Base-by-base conservation (phyloP, 169 alveolate genomes). In the Plasmodium malariae region DNA sequence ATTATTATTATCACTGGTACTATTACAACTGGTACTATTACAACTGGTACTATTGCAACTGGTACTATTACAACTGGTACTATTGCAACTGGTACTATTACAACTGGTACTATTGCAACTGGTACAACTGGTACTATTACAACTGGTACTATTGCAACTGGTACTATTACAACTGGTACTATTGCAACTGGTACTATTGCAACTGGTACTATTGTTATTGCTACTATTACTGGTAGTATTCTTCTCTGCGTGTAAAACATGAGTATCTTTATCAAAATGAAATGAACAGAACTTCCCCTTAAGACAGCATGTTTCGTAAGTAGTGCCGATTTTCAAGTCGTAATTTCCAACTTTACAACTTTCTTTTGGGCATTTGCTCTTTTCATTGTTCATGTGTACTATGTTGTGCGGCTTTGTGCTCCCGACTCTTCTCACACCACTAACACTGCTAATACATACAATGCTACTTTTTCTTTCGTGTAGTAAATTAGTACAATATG, bases 381-480 rank as follows among this genome's bases (percentile, higher is more conserved):
- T 74, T 74, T 57, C 71, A 26, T 57, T 74, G 12, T 48, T 74
- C 19, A 21, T 43, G n/a, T 26, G 36, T 28, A 9, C 40, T 19
- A 24, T 28, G 24, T n/a, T 49, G 30, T 28, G 2, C n/a, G 32
- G 24, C 17, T 2, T 37, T 17, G 30, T 65, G 14, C 30, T 21
- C 36, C 78, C 3, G 40, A 9, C 9, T 6, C 51, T 30, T 6
- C 51, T 40, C 11, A n/a, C 55, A 12, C 28, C 49, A 24, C 5
- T 74, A 11, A 12, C 28, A 76, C 14, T 19, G 68, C 48, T 57
- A 21, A 70, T 19, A 11, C 51, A 9, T 28, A 28, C 36, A 11
- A 49, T 9, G 17, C 37, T 49, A 6, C n/a, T 45, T 62, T 30
- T 76, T 36, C 34, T 49, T 48, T 76, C 67, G 28, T 0, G 45